Conservation (phyloP, 2,329 filamentous ascomycete genomes). For the Alternaria angustiovoidea region DNA sequence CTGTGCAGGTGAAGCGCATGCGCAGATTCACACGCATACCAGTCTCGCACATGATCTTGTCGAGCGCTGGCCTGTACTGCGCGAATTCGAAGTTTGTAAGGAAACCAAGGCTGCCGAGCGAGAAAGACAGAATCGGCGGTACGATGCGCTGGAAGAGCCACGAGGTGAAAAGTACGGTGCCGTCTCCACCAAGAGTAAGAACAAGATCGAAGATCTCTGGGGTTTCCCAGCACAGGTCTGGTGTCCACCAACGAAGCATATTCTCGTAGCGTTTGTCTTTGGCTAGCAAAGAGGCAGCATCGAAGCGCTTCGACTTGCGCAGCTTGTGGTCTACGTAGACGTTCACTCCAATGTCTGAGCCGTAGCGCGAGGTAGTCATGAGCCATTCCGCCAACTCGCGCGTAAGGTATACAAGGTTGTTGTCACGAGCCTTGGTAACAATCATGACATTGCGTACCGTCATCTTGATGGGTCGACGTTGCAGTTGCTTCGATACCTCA, state of each 20-base stretch:
- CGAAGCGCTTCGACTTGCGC: conserved; percentile 85
- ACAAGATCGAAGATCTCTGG: conserved; percentile 97
- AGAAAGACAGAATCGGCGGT: conserved; percentile 84
- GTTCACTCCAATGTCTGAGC: conserved; percentile 87
- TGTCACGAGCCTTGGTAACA: conserved; percentile 96
- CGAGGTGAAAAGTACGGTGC: conserved; percentile 86
- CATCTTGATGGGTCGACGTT: conserved; percentile 88
- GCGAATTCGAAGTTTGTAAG: conserved; percentile 88
- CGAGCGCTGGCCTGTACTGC: conserved; percentile 84
- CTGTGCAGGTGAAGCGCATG: conserved; percentile 98
- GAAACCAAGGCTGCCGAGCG: conserved; percentile 85
- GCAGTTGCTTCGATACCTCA: conserved; percentile 94
- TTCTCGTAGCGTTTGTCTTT: conserved; percentile 78
- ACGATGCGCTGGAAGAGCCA: conserved; percentile 94
- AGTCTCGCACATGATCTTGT: conserved; percentile 88
- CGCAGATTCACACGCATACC: conserved; percentile 98
- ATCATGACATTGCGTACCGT: conserved; percentile 97
- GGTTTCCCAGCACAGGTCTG: conserved; percentile 90
- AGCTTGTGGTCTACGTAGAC: conserved; percentile 99
- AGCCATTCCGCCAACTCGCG: conserved; percentile 89
- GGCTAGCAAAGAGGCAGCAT: conserved; percentile 74
- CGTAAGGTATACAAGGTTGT: conserved; percentile 87
- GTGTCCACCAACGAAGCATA: conserved; percentile 96
- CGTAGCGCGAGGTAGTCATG: conserved; percentile 86
- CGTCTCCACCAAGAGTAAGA: conserved; percentile 84